phyloP scores from a whole-genome alignment of 805 yeast species.

The Hanseniaspora clermontiae region DNA sequence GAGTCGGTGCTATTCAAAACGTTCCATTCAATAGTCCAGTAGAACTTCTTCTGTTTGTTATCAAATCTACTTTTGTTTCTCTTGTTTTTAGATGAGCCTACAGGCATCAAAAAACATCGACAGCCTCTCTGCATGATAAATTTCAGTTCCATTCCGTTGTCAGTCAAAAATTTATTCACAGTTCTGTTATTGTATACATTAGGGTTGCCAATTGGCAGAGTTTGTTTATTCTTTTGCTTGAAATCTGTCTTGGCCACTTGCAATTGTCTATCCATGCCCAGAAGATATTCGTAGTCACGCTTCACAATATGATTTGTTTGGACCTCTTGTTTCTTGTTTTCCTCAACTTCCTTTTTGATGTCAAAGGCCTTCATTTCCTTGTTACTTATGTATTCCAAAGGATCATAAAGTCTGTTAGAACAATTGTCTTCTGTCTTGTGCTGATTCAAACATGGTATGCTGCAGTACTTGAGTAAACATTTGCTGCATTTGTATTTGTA shows the following conservation, averaged over 20 bases:
- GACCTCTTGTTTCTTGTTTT: constrained; percentile 25
- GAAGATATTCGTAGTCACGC: constrained; percentile 70
- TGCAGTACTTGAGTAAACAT: constrained; percentile 56
- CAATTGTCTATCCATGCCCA: constrained; percentile 45
- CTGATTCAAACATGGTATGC: constrained; percentile 51
- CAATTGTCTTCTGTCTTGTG: constrained; percentile 58
- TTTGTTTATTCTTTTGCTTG: constrained; percentile 32
- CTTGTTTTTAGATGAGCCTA: constrained; percentile 58
- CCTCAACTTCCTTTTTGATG: constrained; percentile 24
- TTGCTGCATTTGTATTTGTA: constrained; percentile 72
- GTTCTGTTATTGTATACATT: constrained; percentile 19
- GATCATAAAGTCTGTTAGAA: constrained; percentile 47
- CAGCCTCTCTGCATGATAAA: constrained; percentile 49
- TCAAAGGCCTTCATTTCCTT: constrained; percentile 2
- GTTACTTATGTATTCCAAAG: constrained; percentile 40
- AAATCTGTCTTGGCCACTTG: constrained; percentile 46
- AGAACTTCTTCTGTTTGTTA: constrained; percentile 43
- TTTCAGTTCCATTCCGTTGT: constrained; percentile 16
- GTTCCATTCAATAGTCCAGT: constrained; percentile 75
- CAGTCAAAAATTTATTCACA: constrained; percentile 14
- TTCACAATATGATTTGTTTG: constrained; percentile 34
- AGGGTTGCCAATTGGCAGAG: constrained; percentile 18
- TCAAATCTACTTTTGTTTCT: constrained; percentile 62
- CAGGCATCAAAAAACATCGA: constrained; percentile 46
- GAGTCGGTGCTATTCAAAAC: constrained; percentile 26